Evolutionary conservation across 2,329 filamentous ascomycete species (phyloP), one percentile per base, ranked within the genome.

Genomic region (Leptodontidium sp.): DNA sequence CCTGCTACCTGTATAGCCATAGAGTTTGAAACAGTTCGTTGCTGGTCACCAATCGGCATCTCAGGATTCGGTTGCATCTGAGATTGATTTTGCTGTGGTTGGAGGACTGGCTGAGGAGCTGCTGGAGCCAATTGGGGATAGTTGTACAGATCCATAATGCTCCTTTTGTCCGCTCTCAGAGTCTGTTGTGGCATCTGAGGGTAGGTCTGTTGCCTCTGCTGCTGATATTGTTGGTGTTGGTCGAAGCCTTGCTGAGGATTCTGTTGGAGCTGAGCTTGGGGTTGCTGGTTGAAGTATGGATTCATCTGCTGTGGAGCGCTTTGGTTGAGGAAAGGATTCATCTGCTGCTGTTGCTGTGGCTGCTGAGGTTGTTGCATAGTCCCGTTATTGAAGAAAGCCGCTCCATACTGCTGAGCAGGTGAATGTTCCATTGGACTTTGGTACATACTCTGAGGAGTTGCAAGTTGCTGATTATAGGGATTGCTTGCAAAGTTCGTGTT

Each of bases 71-170:
- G 24, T 11, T 61, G 70, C 24, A 52, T 64, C 57, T 72, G 74
- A 9, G 71, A 61, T 59, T 75, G 73, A 26, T 69, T 58, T 40
- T 73, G 70, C 24, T 66, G 49, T 14, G 67, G 61, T 50, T 73
- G 70, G n/a, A 66, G 67, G 17, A 65, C 26, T 24, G 70, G 68
- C 32, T 71, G 68, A 29, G 67, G 62, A 38, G 71, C 71, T 9
- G 69, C 69, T n/a, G 77, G 76, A 35, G 77, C 77, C 38, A 78
- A 58, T 68, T 79, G 77, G 47, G 78, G 76, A 35, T 77, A 86
- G 76, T 87, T 89, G 67, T 93, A 95, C 12, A 96, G 80, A 6
- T 92, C 90, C 78, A 95, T 83, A 68, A 96, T 95, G 4, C 90
- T 90, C 2, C 87, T 88, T 71, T 92, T 94, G 75, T 93, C 88